Conservation (phyloP, 345 rosid genomes). For the Euphorbia pulcherrima region DNA sequence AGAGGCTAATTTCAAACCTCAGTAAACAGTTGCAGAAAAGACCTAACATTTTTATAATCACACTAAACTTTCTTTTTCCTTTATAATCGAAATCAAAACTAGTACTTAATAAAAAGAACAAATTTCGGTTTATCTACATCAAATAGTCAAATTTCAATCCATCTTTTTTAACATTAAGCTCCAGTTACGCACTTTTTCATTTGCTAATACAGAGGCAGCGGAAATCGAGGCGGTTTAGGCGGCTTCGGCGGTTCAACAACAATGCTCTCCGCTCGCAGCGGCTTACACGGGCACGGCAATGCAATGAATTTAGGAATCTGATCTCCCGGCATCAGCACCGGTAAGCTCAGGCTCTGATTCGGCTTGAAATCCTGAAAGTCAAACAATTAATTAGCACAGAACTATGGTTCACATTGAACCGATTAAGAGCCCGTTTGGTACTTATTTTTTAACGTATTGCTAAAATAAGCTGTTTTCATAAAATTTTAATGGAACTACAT, state of each 20-base stretch:
- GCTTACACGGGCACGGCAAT: slow-evolving; percentile 83
- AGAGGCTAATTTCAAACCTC: not conserved
- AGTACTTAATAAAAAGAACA: no score
- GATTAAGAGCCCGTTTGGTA: no score
- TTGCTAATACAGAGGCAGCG: slow-evolving; percentile 62
- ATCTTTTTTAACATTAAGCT: no score
- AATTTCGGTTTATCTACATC: not conserved
- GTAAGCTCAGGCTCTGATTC: slow-evolving; percentile 49
- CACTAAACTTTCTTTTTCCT: not conserved
- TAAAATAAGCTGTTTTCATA: no score
- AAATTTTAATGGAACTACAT: no score
- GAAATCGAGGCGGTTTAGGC: slow-evolving; percentile 52
- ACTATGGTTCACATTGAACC: no score
- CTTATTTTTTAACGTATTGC: no score
- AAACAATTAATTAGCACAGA: no score
- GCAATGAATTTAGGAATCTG: slow-evolving; percentile 76
- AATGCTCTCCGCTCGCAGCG: slow-evolving; percentile 44
- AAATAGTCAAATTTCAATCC: no score
- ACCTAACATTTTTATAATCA: not conserved
- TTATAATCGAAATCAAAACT: not conserved
- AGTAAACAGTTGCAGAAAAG: slow-evolving; percentile 1
- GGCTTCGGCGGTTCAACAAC: slow-evolving; percentile 40
- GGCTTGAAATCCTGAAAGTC: slow-evolving; percentile 49
- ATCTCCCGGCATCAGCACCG: slow-evolving; percentile 95
- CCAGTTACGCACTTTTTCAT: not conserved